Evolutionary conservation across 148 eudicot species (phyloP).

Genomic region (Chenopodium album): DNA sequence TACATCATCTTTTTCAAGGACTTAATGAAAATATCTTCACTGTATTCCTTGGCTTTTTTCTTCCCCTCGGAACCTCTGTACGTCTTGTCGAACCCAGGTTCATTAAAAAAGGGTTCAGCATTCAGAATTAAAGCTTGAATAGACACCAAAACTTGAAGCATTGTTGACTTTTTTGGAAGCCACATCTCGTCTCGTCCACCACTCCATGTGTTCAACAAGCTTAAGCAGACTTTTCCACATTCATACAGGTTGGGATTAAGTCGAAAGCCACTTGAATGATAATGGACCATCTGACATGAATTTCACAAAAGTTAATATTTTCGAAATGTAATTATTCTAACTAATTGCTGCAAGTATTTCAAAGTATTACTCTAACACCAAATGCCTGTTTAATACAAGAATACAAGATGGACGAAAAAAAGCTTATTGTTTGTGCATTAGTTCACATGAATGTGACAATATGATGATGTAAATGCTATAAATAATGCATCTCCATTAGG

Average conservation of each 20-base stretch:
- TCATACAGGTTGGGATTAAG: conserved; percentile 82
- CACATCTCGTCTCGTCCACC: conserved; percentile 68
- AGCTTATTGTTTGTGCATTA: background rate
- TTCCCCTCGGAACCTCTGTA: conserved; percentile 41
- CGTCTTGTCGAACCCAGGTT: conserved; percentile 61
- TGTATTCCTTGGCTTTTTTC: conserved; percentile 50
- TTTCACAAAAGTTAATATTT: background rate
- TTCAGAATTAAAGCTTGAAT: conserved; percentile 82
- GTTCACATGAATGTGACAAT: background rate
- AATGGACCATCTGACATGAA: conserved; percentile 60
- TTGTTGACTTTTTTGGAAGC: conserved; percentile 71
- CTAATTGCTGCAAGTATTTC: background rate
- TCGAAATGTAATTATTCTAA: background rate
- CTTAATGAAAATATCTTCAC: conserved; percentile 52
- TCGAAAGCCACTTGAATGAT: conserved; percentile 78
- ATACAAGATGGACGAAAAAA: background rate
- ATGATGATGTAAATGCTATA: background rate
- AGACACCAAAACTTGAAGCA: conserved; percentile 90
- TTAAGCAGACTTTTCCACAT: conserved; percentile 90
- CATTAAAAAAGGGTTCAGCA: conserved; percentile 77
- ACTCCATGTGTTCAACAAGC: conserved; percentile 85
- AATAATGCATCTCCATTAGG: background rate
- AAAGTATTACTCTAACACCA: background rate
- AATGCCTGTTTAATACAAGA: background rate
- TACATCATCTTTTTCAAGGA: conserved; percentile 73